These are phyloP conservation scores for Gilbertella persicaria DNA, from an alignment of 371 early-diverging fungal species.

Conservation along the genomic window DNA sequence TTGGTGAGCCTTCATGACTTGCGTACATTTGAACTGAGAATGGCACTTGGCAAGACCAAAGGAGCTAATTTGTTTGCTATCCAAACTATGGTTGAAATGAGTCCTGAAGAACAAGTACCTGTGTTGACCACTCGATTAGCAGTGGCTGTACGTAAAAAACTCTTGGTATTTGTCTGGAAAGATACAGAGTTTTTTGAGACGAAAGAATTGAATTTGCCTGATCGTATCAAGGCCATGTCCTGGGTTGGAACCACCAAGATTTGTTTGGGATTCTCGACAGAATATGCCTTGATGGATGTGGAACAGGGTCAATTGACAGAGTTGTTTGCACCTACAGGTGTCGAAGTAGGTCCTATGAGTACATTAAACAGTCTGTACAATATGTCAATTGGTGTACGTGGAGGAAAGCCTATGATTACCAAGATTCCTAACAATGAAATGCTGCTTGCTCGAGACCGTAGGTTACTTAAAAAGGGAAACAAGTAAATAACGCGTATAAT, in stretches of 20 bases:
- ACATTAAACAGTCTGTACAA: conserved; percentile 48
- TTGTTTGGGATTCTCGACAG: conserved; percentile 67
- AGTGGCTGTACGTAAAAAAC: conserved; percentile 69
- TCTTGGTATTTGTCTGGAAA: conserved; percentile 77
- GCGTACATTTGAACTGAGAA: conserved; percentile 67
- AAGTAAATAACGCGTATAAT: no score
- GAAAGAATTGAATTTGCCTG: conserved; percentile 64
- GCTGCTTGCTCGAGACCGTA: conserved; percentile 75
- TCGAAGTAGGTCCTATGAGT: conserved; percentile 47
- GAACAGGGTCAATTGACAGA: conserved; percentile 56
- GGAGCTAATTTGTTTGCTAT: conserved; percentile 78
- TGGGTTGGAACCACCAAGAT: conserved; percentile 72
- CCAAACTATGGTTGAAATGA: conserved; percentile 71
- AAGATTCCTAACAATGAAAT: conserved; percentile 73
- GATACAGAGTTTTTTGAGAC: conserved; percentile 73
- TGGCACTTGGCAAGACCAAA: conserved; percentile 69
- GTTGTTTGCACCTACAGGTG: conserved; percentile 49
- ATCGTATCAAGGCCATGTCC: conserved; percentile 67
- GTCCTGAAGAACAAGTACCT: conserved; percentile 63
- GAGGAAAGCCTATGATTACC: conserved; percentile 70
- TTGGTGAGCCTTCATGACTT: conserved; percentile 76
- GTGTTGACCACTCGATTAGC: conserved; percentile 76
- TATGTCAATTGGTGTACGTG: conserved; percentile 60
- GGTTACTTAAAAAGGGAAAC: no score
- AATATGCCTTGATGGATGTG: conserved; percentile 69